A percentile compares a stretch with the other conserved stretches of the same genome.
Evolutionary conservation across 78 protist species (phyloP).

Genomic region (Planoprotostelium fungivorum): DNA sequence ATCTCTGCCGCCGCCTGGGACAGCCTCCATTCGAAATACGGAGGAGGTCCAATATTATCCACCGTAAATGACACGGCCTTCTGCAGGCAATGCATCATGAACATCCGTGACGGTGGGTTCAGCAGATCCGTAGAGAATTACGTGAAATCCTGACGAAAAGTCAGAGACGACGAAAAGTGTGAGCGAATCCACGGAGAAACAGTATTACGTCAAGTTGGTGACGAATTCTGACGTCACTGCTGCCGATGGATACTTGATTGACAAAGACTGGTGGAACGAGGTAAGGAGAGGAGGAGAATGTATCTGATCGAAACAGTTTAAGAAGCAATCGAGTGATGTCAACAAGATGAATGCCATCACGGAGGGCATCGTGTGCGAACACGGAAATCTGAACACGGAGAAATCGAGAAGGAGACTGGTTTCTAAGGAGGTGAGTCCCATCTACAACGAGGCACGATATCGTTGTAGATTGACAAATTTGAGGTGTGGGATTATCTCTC

Average conservation of each 20-base stretch:
- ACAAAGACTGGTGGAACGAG: neutral
- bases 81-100: neutral
- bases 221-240: neutral
- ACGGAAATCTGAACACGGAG: neutral
- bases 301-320: neutral
- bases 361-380: neutral
- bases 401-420: neutral
- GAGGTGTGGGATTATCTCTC: neutral
- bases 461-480: too few species aligned
- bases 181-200: neutral
- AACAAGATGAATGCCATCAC: neutral
- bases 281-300: neutral
- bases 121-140: too few species aligned
- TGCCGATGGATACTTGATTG: neutral
- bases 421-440: neutral
- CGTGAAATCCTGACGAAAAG: neutral
- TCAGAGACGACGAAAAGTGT: neutral
- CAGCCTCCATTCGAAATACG: neutral
- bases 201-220: neutral
- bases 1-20: neutral
- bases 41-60: neutral
- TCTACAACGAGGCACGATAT: too few species aligned
- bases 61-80: neutral
- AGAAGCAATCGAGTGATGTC: neutral
- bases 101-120: neutral